Evolutionary conservation across 139 green algal genomes (phyloP).

Genomic region (Chlamydomonas urium): DNA sequence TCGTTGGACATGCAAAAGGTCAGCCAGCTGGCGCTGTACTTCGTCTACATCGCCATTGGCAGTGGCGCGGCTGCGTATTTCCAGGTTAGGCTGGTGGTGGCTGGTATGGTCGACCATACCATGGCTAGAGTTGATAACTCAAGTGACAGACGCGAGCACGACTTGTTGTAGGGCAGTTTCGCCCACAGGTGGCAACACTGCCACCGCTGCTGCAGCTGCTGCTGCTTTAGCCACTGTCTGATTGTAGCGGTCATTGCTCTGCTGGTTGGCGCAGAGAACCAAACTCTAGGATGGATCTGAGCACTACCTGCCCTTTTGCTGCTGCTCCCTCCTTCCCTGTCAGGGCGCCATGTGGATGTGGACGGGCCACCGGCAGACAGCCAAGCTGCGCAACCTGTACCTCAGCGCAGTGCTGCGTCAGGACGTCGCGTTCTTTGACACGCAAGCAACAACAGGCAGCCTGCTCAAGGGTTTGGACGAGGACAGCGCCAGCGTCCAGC

Average conservation of each 20-base stretch:
- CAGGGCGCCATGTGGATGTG: constrained; percentile 2
- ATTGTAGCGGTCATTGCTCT: too few relatives aligned
- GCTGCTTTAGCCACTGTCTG: too few relatives aligned
- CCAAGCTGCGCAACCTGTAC: constrained; percentile 3
- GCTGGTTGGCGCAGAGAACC: too few relatives aligned
- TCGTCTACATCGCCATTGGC: constrained; percentile 11
- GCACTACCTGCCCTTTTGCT: neutral
- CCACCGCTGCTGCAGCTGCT: neutral
- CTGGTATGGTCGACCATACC: neutral
- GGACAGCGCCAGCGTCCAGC: neutral
- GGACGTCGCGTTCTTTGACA: constrained; percentile 16
- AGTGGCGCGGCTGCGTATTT: neutral
- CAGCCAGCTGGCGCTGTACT: constrained; percentile 2
- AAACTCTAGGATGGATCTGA: too few relatives aligned
- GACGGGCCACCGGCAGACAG: neutral
- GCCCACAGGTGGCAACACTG: too few relatives aligned
- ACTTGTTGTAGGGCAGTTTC: too few relatives aligned
- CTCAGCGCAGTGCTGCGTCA: constrained; percentile 6
- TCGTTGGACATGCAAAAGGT: constrained; percentile 1
- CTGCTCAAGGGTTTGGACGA: constrained; percentile 6
- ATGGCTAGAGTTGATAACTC: too few relatives aligned
- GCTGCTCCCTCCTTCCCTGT: neutral
- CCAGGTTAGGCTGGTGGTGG: neutral
- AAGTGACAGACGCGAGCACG: too few relatives aligned
- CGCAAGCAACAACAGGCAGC: neutral